phyloP scores from a whole-genome alignment of 2,329 filamentous ascomycete species.

The Cordyceps cicadae region DNA sequence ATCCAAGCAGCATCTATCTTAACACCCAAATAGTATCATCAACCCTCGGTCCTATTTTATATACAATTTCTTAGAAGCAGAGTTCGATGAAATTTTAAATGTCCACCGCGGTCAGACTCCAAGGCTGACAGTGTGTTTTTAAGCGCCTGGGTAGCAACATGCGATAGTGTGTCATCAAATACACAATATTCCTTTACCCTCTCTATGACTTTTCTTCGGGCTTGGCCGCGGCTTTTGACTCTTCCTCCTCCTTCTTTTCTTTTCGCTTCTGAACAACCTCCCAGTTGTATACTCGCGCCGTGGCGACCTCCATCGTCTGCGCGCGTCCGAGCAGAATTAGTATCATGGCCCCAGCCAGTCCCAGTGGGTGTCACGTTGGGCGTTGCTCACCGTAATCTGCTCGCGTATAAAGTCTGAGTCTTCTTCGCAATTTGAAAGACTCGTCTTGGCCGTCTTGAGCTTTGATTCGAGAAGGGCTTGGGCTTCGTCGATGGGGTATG shows the following conservation, averaged over 20 bases:
- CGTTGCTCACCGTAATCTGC: constrained; percentile 71
- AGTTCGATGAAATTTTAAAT: neutral
- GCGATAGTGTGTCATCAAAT: neutral
- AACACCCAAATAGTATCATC: too few relatives aligned
- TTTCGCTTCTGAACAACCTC: constrained; percentile 93
- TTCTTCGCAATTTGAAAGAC: constrained; percentile 83
- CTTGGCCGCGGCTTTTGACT: constrained; percentile 30
- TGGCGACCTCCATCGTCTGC: constrained; percentile 91
- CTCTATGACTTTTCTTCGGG: constrained; percentile 25
- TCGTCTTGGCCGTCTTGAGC: constrained; percentile 68
- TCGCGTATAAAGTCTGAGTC: constrained; percentile 92
- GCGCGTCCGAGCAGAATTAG: neutral
- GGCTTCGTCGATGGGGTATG: constrained; percentile 86
- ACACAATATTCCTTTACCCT: constrained; percentile 16
- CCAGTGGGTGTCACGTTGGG: neutral
- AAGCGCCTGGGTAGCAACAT: neutral
- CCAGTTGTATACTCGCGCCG: constrained; percentile 98
- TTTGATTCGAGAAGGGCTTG: constrained; percentile 70
- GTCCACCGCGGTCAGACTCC: neutral
- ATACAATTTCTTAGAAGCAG: too few relatives aligned
- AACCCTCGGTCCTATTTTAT: too few relatives aligned
- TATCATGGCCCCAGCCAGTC: neutral
- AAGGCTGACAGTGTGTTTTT: too few relatives aligned
- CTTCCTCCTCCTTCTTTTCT: constrained; percentile 62
- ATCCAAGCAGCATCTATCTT: neutral